These are phyloP conservation scores for Scheffersomyces lignicola DNA, from an alignment of 1,139 yeast species.

Conservation along the genomic window DNA sequence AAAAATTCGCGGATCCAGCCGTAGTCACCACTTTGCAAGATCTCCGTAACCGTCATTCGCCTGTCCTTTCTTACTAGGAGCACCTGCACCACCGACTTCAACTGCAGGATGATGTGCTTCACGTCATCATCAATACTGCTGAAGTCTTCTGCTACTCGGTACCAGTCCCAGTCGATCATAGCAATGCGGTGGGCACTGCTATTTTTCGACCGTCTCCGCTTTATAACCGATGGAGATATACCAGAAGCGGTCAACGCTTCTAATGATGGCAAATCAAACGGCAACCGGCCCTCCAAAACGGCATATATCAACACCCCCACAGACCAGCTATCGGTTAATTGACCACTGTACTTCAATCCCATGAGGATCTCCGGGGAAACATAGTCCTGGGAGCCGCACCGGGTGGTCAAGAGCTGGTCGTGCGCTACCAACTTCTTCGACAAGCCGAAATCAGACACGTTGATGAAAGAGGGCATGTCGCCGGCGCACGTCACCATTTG, in stretches of 20 bases:
- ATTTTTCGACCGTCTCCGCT: conserved; percentile 52
- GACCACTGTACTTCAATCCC: conserved; percentile 90
- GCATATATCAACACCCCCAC: conserved; percentile 87
- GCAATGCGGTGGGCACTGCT: conserved; percentile 88
- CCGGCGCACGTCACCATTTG: conserved; percentile 8
- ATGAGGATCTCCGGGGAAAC: conserved; percentile 90
- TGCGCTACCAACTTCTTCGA: conserved; percentile 64
- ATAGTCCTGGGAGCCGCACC: conserved; percentile 96
- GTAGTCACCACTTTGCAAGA: conserved; percentile 16
- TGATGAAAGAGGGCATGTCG: conserved; percentile 44
- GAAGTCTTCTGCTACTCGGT: conserved; percentile 21
- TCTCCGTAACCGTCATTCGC: conserved; percentile 19
- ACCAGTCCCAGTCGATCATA: conserved; percentile 91
- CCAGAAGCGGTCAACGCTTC: conserved; percentile 32
- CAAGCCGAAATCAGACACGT: conserved; percentile 86
- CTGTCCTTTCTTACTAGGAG: conserved; percentile 43
- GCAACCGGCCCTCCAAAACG: conserved; percentile 78
- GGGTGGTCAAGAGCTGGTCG: conserved; percentile 67
- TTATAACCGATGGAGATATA: conserved; percentile 46
- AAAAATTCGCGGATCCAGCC: conserved; percentile 21
- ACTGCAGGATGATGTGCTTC: conserved; percentile 23
- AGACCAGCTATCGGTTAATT: conserved; percentile 91
- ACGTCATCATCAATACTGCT: conserved; percentile 16
- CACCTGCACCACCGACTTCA: conserved; percentile 32
- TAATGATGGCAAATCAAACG: conserved; percentile 69